Evolutionary conservation across 2,329 filamentous ascomycete species (phyloP).

Genomic region (Teratosphaeria nubilosa): DNA sequence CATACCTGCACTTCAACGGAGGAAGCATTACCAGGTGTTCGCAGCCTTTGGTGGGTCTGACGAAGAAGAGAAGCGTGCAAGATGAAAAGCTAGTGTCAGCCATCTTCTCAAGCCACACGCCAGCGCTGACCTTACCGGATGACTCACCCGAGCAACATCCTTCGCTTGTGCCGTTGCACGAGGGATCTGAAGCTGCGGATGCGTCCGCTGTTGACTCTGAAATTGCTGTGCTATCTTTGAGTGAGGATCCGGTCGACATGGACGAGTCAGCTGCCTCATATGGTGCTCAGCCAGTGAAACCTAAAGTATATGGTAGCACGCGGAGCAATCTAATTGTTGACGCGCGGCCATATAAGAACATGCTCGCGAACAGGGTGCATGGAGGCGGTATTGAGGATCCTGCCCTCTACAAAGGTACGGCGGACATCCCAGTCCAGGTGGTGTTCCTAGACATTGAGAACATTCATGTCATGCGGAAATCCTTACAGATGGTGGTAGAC

Average conservation of each 20-base stretch:
- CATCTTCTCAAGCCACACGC: slow-evolving; percentile 63
- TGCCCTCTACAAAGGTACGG: slow-evolving; percentile 88
- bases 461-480: slow-evolving; percentile 95
- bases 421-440: slow-evolving; percentile 45
- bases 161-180: not conserved
- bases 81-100: slow-evolving; percentile 89
- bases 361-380: slow-evolving; percentile 84
- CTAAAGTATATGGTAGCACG: slow-evolving; percentile 71
- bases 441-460: slow-evolving; percentile 94
- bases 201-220: not conserved
- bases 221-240: not conserved
- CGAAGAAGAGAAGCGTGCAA: slow-evolving; percentile 76
- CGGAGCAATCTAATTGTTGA: slow-evolving; percentile 93
- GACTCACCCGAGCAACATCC: slow-evolving; percentile 5
- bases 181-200: not conserved
- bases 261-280: slow-evolving; percentile 9
- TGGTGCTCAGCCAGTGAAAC: slow-evolving; percentile 5
- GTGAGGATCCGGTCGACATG: not conserved
- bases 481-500: slow-evolving; percentile 76
- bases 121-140: slow-evolving; percentile 6
- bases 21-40: slow-evolving; percentile 94
- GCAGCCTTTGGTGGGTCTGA: slow-evolving; percentile 78
- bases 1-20: slow-evolving; percentile 95
- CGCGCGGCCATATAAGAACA: slow-evolving; percentile 87
- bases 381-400: slow-evolving; percentile 95